phyloP scores from a whole-genome alignment of 1,284 basidiomycete genomes.

The Phellinidium pouzarii region DNA sequence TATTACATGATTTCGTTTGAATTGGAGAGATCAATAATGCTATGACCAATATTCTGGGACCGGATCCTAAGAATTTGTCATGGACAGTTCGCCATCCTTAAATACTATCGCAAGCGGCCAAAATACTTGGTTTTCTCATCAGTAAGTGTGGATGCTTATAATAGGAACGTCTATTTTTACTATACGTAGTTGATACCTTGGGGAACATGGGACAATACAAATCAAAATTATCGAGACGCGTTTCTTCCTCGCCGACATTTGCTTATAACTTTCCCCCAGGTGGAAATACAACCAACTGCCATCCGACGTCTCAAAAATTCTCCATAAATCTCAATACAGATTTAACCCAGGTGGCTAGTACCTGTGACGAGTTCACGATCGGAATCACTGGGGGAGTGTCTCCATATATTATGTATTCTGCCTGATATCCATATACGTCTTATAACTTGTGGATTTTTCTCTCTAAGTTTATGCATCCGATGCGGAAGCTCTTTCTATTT shows the following conservation, averaged over 20 bases:
- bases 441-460: background rate
- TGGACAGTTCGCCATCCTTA: slow-evolving; percentile 12
- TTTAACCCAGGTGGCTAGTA: slow-evolving; percentile 3
- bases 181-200: slow-evolving; percentile 2
- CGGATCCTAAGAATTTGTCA: slow-evolving; percentile 8
- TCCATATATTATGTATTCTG: slow-evolving; percentile 7
- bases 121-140: too few species aligned
- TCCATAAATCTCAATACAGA: slow-evolving; percentile 6
- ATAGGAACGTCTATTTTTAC: slow-evolving; percentile 2
- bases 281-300: slow-evolving; percentile 13
- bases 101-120: too few species aligned
- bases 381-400: slow-evolving; percentile 10
- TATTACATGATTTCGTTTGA: slow-evolving; percentile 17
- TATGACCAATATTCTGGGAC: slow-evolving; percentile 9
- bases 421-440: background rate
- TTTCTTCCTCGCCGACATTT: background rate
- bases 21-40: slow-evolving; percentile 5
- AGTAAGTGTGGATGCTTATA: too few species aligned
- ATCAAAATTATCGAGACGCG: background rate
- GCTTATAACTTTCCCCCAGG: background rate
- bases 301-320: background rate
- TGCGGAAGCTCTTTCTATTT: background rate
- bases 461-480: slow-evolving; percentile 12
- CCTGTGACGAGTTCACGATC: slow-evolving; percentile 8
- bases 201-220: slow-evolving; percentile 5